A percentile compares a stretch with the other conserved stretches of the same genome.
phyloP scores from a whole-genome alignment of 805 yeast species.

The Metschnikowia peoriensis region DNA sequence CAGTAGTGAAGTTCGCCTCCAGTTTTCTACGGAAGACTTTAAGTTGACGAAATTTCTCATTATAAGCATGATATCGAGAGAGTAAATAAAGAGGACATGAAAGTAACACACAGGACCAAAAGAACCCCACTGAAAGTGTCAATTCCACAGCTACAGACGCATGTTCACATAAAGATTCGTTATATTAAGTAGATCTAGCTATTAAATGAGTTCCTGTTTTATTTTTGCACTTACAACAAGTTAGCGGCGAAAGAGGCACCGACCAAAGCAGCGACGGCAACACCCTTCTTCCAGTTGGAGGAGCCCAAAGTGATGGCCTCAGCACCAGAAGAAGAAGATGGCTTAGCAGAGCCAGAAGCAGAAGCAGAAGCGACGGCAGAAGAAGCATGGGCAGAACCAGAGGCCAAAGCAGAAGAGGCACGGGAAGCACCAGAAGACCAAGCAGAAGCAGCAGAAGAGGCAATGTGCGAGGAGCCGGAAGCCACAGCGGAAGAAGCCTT shows the following conservation, averaged over 20 bases:
- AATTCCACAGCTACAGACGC: not conserved
- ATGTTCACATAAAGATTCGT: not conserved
- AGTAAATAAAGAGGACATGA: too few relatives aligned
- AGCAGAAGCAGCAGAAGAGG: conserved; percentile 13
- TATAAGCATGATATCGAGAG: too few relatives aligned
- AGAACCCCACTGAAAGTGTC: too few relatives aligned
- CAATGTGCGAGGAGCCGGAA: conserved; percentile 8
- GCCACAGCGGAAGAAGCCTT: not conserved
- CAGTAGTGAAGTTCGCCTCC: too few relatives aligned
- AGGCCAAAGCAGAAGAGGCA: not conserved
- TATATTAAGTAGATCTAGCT: too few relatives aligned
- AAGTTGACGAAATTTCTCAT: too few relatives aligned
- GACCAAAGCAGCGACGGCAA: conserved; percentile 34
- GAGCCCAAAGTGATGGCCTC: conserved; percentile 20
- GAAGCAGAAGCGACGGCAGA: conserved; percentile 3
- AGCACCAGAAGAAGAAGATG: conserved; percentile 19
- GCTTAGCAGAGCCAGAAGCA: conserved; percentile 8
- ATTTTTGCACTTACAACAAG: conserved; percentile 11
- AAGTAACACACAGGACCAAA: too few relatives aligned
- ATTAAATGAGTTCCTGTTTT: too few relatives aligned
- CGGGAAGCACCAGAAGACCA: conserved; percentile 10
- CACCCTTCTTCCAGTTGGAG: conserved; percentile 37
- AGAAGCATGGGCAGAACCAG: conserved; percentile 15
- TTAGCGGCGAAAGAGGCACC: conserved; percentile 37
- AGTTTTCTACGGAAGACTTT: too few relatives aligned